phyloP scores from a whole-genome alignment of 352 stramenopile species.

The Globisporangium megalacanthum region DNA sequence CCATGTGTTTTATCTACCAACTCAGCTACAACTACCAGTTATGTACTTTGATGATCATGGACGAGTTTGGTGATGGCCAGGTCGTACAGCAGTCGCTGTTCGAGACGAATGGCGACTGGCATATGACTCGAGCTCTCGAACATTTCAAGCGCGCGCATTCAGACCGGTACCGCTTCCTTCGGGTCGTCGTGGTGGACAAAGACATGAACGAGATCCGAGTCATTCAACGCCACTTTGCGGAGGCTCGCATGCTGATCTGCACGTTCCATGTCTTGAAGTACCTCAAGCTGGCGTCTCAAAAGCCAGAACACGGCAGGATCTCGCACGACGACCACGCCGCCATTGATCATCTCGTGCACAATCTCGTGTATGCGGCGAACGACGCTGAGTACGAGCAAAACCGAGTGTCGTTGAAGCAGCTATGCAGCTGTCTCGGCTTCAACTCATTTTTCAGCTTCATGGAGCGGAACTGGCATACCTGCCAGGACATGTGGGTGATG shows the following conservation, averaged over 20 bases:
- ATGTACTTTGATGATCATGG: slow-evolving; percentile 16
- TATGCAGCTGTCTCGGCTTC: no score
- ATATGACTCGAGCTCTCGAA: no score
- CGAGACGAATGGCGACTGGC: slow-evolving; percentile 17
- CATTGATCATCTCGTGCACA: slow-evolving; percentile 7
- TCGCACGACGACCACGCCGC: not conserved
- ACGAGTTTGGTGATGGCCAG: slow-evolving; percentile 14
- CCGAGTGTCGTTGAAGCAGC: not conserved
- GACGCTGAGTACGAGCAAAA: slow-evolving; percentile 9
- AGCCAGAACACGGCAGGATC: slow-evolving; percentile 14
- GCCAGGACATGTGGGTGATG: no score
- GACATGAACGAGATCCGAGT: no score
- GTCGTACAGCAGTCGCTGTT: slow-evolving; percentile 16
- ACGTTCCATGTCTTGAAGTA: slow-evolving; percentile 25
- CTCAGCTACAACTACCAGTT: slow-evolving; percentile 22
- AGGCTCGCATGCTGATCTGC: slow-evolving; percentile 17
- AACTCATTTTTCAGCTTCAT: no score
- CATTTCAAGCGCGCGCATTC: no score
- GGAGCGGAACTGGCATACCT: no score
- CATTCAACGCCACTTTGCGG: no score
- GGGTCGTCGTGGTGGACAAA: no score
- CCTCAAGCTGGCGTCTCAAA: slow-evolving; percentile 2
- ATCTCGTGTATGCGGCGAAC: slow-evolving; percentile 8
- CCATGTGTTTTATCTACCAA: no score
- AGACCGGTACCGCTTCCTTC: no score